Evolutionary conservation across 345 rosid species (phyloP).

Genomic region (Pistacia atlantica): DNA sequence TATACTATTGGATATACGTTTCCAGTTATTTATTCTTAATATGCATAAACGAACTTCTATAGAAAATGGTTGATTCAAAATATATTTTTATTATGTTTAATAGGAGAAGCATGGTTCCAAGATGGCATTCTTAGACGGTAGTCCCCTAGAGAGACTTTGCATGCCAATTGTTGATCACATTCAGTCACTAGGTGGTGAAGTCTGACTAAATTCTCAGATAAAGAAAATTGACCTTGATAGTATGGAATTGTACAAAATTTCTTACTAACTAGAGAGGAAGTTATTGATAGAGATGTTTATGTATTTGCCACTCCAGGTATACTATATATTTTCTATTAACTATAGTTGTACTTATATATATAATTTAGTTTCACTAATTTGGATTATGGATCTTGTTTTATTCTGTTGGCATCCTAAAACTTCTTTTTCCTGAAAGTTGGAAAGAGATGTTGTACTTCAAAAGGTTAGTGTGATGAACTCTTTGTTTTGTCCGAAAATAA

Average conservation of each 20-base stretch:
- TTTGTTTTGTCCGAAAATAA: background rate
- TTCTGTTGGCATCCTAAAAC: conserved; percentile 88
- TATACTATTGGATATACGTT: background rate
- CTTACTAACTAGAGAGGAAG: conserved; percentile 61
- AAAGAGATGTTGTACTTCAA: conserved; percentile 79
- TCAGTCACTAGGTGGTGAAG: conserved; percentile 82
- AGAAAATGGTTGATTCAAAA: conserved; percentile 19
- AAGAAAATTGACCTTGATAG: conserved; percentile 75
- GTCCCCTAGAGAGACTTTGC: conserved; percentile 95
- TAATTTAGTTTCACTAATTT: conserved; percentile 16
- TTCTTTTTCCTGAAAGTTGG: conserved; percentile 83
- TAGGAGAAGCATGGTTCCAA: conserved; percentile 98
- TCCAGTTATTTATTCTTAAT: background rate
- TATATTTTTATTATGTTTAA: conserved; percentile 14
- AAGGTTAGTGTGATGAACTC: conserved; percentile 71
- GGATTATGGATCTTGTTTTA: conserved; percentile 20
- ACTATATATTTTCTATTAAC: conserved; percentile 2
- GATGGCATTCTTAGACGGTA: conserved; percentile 98
- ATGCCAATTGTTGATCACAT: conserved; percentile 81
- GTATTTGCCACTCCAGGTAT: conserved; percentile 93
- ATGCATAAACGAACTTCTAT: background rate
- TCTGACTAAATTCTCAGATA: conserved; percentile 69
- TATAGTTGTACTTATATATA: background rate
- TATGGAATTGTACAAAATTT: conserved; percentile 80
- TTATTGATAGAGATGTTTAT: conserved; percentile 79